Percentiles rank a stretch among this genome's conserved stretches.
These are phyloP conservation scores for Lunasporangiospora selenospora DNA, from an alignment of 192 early-diverging fungal genomes.

Conservation along the genomic window DNA sequence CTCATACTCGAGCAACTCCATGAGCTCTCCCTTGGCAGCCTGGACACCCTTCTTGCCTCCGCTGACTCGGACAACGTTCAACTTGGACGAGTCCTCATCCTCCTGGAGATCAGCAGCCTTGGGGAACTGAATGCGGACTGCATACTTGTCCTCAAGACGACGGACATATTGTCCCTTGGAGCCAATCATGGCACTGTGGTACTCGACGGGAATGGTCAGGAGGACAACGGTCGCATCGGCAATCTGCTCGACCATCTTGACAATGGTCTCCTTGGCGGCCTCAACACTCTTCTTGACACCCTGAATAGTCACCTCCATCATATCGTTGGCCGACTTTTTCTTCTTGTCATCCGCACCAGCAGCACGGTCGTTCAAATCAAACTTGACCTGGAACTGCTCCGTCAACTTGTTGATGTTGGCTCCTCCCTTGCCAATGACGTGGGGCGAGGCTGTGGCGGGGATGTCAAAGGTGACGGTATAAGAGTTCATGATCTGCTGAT, in stretches of 20 bases:
- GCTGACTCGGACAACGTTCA: conserved; percentile 79
- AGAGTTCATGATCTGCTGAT: conserved; percentile 69
- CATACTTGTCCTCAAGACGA: conserved; percentile 79
- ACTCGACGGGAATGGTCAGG: conserved; percentile 63
- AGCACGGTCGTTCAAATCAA: conserved; percentile 65
- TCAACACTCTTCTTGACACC: conserved; percentile 82
- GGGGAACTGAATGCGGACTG: conserved; percentile 75
- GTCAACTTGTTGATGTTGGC: conserved; percentile 81
- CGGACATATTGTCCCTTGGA: conserved; percentile 72
- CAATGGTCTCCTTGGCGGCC: conserved; percentile 73
- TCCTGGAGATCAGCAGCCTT: conserved; percentile 58
- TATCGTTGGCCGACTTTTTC: conserved; percentile 47
- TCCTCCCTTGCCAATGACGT: conserved; percentile 92
- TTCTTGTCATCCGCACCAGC: conserved; percentile 48
- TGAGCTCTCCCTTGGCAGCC: conserved; percentile 79
- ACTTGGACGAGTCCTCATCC: conserved; percentile 54
- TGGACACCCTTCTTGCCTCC: conserved; percentile 86
- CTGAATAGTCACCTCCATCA: conserved; percentile 73
- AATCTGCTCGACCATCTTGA: conserved; percentile 67
- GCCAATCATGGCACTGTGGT: conserved; percentile 79
- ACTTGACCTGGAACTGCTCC: conserved; percentile 75
- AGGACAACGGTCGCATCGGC: conserved; percentile 67
- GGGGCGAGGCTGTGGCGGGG: conserved; percentile 68
- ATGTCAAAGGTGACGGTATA: conserved; percentile 74
- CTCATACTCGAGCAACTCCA: conserved; percentile 87